Conservation (phyloP, 805 yeast genomes). For the Ogataea paraovalis region DNA sequence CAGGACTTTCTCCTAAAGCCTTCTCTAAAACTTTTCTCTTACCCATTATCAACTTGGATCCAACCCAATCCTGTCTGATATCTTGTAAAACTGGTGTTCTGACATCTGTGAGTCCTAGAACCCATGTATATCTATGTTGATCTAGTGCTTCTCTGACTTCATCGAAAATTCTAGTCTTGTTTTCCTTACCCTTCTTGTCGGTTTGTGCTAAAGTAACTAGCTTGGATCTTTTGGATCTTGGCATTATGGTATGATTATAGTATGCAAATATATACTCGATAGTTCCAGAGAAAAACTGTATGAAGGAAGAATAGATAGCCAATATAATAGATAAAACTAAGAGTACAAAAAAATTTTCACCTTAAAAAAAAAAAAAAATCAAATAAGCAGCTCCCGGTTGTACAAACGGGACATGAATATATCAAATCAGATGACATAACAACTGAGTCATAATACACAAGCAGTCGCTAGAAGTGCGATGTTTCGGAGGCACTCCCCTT, state of each 20-base stretch:
- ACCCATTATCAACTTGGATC: conserved; percentile 85
- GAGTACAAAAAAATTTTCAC: background rate
- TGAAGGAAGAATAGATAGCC: background rate
- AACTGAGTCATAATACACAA: too few relatives aligned
- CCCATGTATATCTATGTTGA: conserved; percentile 74
- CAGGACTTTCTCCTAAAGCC: conserved; percentile 83
- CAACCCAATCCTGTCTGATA: conserved; percentile 88
- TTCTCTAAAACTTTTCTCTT: conserved; percentile 90
- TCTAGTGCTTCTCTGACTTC: conserved; percentile 84
- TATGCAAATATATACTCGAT: too few relatives aligned
- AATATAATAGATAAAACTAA: background rate
- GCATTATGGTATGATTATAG: conserved; percentile 72
- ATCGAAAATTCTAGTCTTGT: conserved; percentile 86
- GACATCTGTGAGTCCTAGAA: conserved; percentile 82
- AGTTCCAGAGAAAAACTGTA: too few relatives aligned
- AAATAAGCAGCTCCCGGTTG: conserved; percentile 7
- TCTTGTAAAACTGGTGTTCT: conserved; percentile 95
- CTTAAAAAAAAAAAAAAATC: conserved; percentile 3
- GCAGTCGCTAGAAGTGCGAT: background rate
- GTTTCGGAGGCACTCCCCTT: background rate
- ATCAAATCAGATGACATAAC: too few relatives aligned
- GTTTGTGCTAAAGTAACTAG: conserved; percentile 93
- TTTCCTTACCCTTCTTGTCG: conserved; percentile 91
- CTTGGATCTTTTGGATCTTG: conserved; percentile 95
- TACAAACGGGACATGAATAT: conserved; percentile 16